Percentiles rank a stretch among this genome's conserved stretches.
Evolutionary conservation across 805 yeast genomes (phyloP).

Genomic region (Saccharomycopsis olivae): DNA sequence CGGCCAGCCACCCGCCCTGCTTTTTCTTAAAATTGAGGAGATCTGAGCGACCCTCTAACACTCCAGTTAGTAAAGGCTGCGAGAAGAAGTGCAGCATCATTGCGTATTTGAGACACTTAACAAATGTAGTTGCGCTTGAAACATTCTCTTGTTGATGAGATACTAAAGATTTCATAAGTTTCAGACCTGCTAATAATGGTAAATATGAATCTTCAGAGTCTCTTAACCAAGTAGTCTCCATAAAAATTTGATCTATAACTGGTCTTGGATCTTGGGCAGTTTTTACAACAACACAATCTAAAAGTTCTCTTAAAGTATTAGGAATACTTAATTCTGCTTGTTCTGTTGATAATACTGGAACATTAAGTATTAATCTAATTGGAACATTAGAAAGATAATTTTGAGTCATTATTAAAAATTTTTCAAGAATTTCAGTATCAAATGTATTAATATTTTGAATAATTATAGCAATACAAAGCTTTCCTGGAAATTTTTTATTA

Average conservation of each 20-base stretch:
- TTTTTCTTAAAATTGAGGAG: too few relatives aligned
- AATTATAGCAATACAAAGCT: conserved; percentile 9
- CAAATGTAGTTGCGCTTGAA: conserved; percentile 2
- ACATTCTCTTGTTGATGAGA: background rate
- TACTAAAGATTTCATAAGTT: conserved; percentile 4
- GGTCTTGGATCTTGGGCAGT: too few relatives aligned
- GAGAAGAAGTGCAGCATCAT: conserved; percentile 13
- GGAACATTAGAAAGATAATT: conserved; percentile 4
- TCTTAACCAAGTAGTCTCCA: conserved; percentile 1
- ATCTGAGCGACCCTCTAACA: background rate
- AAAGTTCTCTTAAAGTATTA: background rate
- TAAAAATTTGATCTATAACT: conserved; percentile 5
- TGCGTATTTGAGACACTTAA: conserved; percentile 8
- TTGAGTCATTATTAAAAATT: conserved; percentile 6
- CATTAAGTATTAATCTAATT: conserved; percentile 11
- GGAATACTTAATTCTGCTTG: conserved; percentile 5
- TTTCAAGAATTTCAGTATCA: conserved; percentile 3
- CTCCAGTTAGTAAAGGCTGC: conserved; percentile 1
- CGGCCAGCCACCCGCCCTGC: background rate
- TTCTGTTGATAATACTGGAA: conserved; percentile 8
- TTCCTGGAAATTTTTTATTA: background rate
- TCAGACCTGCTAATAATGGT: conserved; percentile 1
- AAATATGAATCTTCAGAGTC: background rate
- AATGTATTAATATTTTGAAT: conserved; percentile 15
- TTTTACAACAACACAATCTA: conserved; percentile 5